Evolutionary conservation across 116 monocot genomes (phyloP).

Genomic region (Thalassia testudinum): DNA sequence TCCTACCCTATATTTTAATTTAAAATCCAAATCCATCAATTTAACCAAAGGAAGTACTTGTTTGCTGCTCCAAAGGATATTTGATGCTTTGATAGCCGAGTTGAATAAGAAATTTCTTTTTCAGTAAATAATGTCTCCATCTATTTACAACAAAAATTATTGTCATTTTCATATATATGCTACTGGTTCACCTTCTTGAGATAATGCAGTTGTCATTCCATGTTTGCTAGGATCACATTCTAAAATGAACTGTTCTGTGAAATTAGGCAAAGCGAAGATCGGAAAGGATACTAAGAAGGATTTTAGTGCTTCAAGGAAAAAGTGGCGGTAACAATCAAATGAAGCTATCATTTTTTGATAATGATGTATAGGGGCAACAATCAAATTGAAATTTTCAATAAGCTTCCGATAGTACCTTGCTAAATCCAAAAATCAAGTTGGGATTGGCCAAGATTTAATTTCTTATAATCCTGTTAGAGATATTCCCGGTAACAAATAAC

Average conservation of each 20-base stretch:
- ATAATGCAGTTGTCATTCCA: not conserved
- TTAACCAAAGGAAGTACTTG: no score
- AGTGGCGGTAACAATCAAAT: not conserved
- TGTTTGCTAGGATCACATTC: not conserved
- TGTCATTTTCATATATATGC: no score
- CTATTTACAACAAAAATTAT: not conserved
- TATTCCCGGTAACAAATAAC: no score
- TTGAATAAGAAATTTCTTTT: not conserved
- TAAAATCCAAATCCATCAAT: no score
- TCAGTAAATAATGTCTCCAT: not conserved
- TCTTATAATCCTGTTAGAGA: no score
- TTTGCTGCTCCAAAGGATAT: no score
- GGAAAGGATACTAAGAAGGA: not conserved
- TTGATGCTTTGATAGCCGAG: not conserved
- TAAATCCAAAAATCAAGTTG: not conserved
- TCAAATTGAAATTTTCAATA: constrained; percentile 1
- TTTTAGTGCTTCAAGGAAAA: not conserved
- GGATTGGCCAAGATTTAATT: not conserved
- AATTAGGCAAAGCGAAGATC: not conserved
- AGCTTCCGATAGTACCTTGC: not conserved
- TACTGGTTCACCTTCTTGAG: not conserved
- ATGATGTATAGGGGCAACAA: constrained; percentile 18
- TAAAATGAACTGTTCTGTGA: not conserved
- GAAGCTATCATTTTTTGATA: not conserved
- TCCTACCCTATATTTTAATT: no score